These are phyloP conservation scores for Claviceps arundinis DNA, from an alignment of 2,329 filamentous ascomycete genomes.

Conservation along the genomic window DNA sequence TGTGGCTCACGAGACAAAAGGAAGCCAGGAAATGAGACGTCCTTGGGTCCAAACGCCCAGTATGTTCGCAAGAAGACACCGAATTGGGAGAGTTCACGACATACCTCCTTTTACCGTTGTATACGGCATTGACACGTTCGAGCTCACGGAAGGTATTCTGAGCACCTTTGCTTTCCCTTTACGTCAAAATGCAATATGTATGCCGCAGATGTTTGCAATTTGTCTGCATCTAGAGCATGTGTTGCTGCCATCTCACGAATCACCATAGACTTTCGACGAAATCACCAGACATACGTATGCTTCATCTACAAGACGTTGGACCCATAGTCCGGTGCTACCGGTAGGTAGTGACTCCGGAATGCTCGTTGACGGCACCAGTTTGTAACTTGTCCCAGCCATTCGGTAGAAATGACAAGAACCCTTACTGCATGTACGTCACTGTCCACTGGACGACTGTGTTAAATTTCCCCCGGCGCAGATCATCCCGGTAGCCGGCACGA, in stretches of 20 bases:
- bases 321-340: conserved; percentile 33
- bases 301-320: conserved; percentile 64
- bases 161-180: conserved; percentile 67
- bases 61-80: conserved; percentile 47
- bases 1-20: conserved; percentile 28
- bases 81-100: conserved; percentile 59
- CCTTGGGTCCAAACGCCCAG: conserved; percentile 52
- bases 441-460: conserved; percentile 59
- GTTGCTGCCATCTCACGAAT: conserved; percentile 58
- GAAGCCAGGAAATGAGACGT: conserved; percentile 49
- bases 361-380: too few relatives aligned
- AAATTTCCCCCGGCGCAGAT: conserved; percentile 60
- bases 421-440: conserved; percentile 57
- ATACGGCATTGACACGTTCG: conserved; percentile 65
- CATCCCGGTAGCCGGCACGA: conserved; percentile 63
- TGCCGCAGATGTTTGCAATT: conserved; percentile 71
- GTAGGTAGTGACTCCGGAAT: too few relatives aligned
- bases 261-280: conserved; percentile 66
- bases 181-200: conserved; percentile 55
- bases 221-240: conserved; percentile 45
- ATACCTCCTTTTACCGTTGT: conserved; percentile 64
- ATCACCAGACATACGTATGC: conserved; percentile 67
- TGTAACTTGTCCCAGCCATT: too few relatives aligned
- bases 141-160: conserved; percentile 59
- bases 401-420: conserved; percentile 40